phyloP scores from a whole-genome alignment of 345 rosid species.

The Toxicodendron radicans region DNA sequence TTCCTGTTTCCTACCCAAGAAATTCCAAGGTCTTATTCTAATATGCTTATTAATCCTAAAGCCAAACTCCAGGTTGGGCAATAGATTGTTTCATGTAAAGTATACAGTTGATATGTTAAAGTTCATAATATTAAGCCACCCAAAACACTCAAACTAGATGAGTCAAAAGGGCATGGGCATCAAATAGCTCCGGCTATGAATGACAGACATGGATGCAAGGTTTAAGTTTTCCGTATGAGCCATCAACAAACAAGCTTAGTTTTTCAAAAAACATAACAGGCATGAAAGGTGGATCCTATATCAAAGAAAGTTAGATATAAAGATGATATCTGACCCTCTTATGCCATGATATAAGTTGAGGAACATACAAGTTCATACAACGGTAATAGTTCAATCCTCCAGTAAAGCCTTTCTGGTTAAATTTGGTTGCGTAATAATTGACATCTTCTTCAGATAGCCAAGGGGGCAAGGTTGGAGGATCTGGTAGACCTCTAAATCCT shows the following conservation, averaged over 20 bases:
- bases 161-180: not conserved
- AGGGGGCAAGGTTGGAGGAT: slow-evolving; percentile 46
- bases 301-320: not conserved
- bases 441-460: slow-evolving; percentile 79
- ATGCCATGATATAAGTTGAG: not conserved
- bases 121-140: not conserved
- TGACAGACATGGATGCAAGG: not conserved
- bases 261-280: not conserved
- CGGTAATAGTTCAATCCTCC: slow-evolving; percentile 87
- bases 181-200: not conserved
- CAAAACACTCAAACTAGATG: not conserved
- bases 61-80: not conserved
- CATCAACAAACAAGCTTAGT: not conserved
- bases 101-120: not conserved
- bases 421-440: slow-evolving; percentile 56
- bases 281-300: not conserved
- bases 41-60: not conserved
- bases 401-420: slow-evolving; percentile 66
- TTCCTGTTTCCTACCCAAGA: not conserved
- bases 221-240: not conserved
- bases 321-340: not conserved
- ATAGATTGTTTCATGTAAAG: not conserved
- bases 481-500: slow-evolving; percentile 58
- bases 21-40: not conserved
- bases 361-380: slow-evolving; percentile 60